Conservation (phyloP, 495 filamentous ascomycete genomes). For the Penicillium pancosmium region DNA sequence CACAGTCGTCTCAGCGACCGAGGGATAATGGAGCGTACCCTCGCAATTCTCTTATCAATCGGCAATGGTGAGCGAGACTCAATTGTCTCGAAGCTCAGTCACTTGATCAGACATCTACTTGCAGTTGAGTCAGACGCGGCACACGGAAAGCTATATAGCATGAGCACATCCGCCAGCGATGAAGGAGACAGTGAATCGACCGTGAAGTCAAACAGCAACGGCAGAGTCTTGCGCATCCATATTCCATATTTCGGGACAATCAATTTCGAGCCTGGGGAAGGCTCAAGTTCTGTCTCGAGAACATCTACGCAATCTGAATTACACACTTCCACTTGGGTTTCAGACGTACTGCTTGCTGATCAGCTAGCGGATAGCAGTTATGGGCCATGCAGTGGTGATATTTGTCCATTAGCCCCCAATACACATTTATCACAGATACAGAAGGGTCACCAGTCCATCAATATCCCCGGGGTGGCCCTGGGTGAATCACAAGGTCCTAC, state of each 20-base stretch:
- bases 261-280: constrained; percentile 27
- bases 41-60: constrained; percentile 39
- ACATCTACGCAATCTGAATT: not conserved
- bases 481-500: not conserved
- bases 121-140: constrained; percentile 27
- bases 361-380: too few species aligned
- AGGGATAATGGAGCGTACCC: constrained; percentile 44
- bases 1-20: constrained; percentile 47
- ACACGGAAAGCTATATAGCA: constrained; percentile 24
- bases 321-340: not conserved
- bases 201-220: constrained; percentile 12
- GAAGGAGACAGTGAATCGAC: constrained; percentile 16
- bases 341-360: too few species aligned
- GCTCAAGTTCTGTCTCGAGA: constrained; percentile 8
- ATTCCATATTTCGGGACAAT: constrained; percentile 48
- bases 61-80: constrained; percentile 19
- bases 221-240: constrained; percentile 23
- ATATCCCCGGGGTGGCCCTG: too few species aligned
- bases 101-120: constrained; percentile 39
- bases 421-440: too few species aligned
- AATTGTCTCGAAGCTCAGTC: constrained; percentile 34
- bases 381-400: too few species aligned
- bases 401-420: too few species aligned
- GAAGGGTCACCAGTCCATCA: too few species aligned
- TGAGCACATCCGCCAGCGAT: constrained; percentile 17